These are phyloP conservation scores for Arthrinium phaeospermum DNA, from an alignment of 2,329 filamentous ascomycete genomes.

Conservation along the genomic window DNA sequence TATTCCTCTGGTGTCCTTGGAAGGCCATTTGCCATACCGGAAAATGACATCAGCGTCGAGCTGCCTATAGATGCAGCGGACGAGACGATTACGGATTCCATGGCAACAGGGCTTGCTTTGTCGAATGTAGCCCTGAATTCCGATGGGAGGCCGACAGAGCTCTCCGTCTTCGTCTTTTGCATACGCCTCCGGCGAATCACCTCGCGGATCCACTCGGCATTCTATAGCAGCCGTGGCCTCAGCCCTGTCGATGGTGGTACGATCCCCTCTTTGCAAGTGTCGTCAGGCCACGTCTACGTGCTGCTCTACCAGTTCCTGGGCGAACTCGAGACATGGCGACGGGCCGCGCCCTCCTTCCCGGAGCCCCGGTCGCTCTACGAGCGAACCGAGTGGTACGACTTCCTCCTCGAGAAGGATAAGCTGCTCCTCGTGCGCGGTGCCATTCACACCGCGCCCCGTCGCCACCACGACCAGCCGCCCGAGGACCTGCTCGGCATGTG, in stretches of 20 bases:
- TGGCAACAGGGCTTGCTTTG: not conserved
- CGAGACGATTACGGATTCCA: slow-evolving; percentile 35
- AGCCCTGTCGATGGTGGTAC: slow-evolving; percentile 22
- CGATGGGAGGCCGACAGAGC: slow-evolving; percentile 34
- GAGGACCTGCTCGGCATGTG: slow-evolving; percentile 40
- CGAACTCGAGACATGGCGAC: slow-evolving; percentile 45
- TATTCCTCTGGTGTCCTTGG: slow-evolving; percentile 49
- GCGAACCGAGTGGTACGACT: slow-evolving; percentile 50
- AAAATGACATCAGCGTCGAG: slow-evolving; percentile 43
- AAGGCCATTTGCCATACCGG: slow-evolving; percentile 48
- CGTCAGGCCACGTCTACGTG: slow-evolving; percentile 32
- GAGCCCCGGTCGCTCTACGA: slow-evolving; percentile 48
- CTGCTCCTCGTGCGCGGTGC: slow-evolving; percentile 47
- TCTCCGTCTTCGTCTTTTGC: slow-evolving; percentile 45
- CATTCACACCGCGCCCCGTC: slow-evolving; percentile 45
- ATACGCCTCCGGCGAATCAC: slow-evolving; percentile 47
- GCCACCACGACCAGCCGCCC: slow-evolving; percentile 38
- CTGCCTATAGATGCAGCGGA: slow-evolving; percentile 44
- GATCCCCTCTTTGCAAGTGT: not conserved
- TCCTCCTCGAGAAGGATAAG: slow-evolving; percentile 47
- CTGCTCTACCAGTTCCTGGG: slow-evolving; percentile 37
- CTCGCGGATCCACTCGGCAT: slow-evolving; percentile 43
- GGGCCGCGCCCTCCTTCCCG: slow-evolving; percentile 38
- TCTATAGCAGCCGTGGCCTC: slow-evolving; percentile 21
- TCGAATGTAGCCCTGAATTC: slow-evolving; percentile 23